Conservation (phyloP, 2,329 filamentous ascomycete species). For the Pseudocercospora vitis region DNA sequence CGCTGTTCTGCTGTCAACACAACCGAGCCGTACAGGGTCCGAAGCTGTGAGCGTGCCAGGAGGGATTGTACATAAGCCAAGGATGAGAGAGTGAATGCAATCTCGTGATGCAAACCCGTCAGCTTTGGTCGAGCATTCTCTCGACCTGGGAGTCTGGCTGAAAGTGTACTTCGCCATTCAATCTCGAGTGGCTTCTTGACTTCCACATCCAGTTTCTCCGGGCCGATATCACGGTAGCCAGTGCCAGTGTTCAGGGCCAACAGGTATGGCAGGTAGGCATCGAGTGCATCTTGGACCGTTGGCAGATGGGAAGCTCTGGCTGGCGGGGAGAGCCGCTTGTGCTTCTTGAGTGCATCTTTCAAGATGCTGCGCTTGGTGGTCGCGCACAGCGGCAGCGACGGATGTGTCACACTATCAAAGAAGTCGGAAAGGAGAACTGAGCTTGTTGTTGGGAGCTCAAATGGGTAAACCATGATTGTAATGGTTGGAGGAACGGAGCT, state of each 20-base stretch:
- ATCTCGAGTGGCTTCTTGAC: slow-evolving; percentile 66
- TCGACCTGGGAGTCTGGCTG: slow-evolving; percentile 62
- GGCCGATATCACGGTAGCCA: slow-evolving; percentile 45
- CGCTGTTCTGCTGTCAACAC: slow-evolving; percentile 66
- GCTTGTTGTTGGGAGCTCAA: slow-evolving; percentile 84
- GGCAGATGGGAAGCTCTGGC: slow-evolving; percentile 71
- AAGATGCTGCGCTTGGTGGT: slow-evolving; percentile 83
- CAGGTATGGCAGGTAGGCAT: slow-evolving; percentile 80
- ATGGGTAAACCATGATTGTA: slow-evolving; percentile 78
- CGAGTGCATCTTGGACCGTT: slow-evolving; percentile 66
- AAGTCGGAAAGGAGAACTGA: slow-evolving; percentile 76
- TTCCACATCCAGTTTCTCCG: slow-evolving; percentile 68
- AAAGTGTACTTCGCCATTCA: slow-evolving; percentile 80
- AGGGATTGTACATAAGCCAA: slow-evolving; percentile 73
- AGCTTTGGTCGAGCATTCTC: slow-evolving; percentile 68
- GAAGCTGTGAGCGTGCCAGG: slow-evolving; percentile 69
- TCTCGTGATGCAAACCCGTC: slow-evolving; percentile 75
- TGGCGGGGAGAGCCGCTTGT: slow-evolving; percentile 77
- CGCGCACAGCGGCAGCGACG: slow-evolving; percentile 78
- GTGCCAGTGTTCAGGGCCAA: slow-evolving; percentile 74
- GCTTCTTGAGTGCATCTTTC: slow-evolving; percentile 78
- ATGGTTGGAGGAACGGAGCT: not conserved
- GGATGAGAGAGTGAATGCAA: slow-evolving; percentile 75
- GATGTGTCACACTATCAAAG: slow-evolving; percentile 79
- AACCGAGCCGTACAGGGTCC: slow-evolving; percentile 69